Conservation (phyloP, 73 alveolate species). For the Breviolum minutum region DNA sequence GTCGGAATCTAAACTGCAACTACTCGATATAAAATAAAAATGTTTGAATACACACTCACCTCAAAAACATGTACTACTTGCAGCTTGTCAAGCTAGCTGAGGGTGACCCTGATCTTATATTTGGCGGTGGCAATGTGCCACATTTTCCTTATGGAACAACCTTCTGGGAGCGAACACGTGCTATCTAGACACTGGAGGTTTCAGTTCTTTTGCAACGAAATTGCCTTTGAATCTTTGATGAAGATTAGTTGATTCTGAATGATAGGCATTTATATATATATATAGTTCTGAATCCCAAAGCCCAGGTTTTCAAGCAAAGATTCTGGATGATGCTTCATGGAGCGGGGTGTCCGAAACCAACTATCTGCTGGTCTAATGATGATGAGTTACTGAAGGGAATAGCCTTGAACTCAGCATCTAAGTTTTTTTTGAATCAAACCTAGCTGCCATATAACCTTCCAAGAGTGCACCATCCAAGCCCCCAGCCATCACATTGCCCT, state of each 20-base stretch:
- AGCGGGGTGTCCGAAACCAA: not conserved
- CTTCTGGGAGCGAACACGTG: not conserved
- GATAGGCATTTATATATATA: not conserved
- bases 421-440: not conserved
- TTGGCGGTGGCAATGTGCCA: not conserved
- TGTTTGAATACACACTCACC: not conserved
- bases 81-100: not conserved
- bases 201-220: not conserved
- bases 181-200: not conserved
- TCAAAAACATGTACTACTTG: not conserved
- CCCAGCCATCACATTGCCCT: not conserved
- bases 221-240: not conserved
- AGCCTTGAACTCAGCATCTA: not conserved
- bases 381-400: not conserved
- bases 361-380: slow-evolving; percentile 7
- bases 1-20: not conserved
- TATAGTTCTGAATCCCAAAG: too few species aligned
- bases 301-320: slow-evolving; percentile 7
- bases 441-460: too few species aligned
- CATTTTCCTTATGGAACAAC: slow-evolving; percentile 1
- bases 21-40: not conserved
- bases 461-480: not conserved
- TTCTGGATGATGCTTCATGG: slow-evolving; percentile 46
- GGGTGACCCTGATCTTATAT: not conserved
- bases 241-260: not conserved